phyloP scores from a whole-genome alignment of 306 rosid genomes.

The Begonia peltatifolia region DNA sequence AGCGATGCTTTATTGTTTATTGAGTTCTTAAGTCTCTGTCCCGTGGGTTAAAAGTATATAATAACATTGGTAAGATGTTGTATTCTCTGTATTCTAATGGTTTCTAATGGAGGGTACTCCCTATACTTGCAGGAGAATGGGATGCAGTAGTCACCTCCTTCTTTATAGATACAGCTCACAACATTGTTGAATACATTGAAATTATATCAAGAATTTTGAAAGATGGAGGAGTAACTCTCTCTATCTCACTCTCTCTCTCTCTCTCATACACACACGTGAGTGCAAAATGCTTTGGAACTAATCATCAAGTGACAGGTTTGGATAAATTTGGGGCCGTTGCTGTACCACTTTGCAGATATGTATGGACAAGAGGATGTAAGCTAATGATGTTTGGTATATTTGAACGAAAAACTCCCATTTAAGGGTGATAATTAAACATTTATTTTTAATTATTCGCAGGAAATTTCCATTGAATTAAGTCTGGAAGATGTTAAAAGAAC shows the following conservation, averaged over 20 bases:
- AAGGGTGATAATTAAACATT: not conserved
- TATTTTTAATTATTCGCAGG: conserved; percentile 28
- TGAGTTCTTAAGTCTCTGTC: not conserved
- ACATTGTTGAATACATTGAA: conserved; percentile 77
- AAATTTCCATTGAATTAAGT: conserved; percentile 87
- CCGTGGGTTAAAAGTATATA: not conserved
- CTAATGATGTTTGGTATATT: conserved; percentile 6
- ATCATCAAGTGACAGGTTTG: conserved; percentile 49
- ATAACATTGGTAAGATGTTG: too few relatives aligned
- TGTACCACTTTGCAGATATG: conserved; percentile 82
- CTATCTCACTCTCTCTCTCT: conserved; percentile 6
- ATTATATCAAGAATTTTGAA: conserved; percentile 71
- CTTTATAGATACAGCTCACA: conserved; percentile 93
- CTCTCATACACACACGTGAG: not conserved
- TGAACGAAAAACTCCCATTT: not conserved
- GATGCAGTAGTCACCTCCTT: conserved; percentile 94
- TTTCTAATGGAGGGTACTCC: conserved; percentile 16
- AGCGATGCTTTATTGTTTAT: not conserved
- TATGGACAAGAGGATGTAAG: conserved; percentile 89
- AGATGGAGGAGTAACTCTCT: conserved; percentile 86
- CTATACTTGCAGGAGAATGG: conserved; percentile 64
- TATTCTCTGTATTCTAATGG: not conserved
- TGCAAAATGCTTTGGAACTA: not conserved
- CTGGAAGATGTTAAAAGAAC: conserved; percentile 84
- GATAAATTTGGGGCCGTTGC: conserved; percentile 94